Percentiles rank a stretch among this genome's conserved stretches.
These are phyloP conservation scores for Dioscorea zingiberensis DNA, from an alignment of 106 monocot genomes.

Conservation along the genomic window DNA sequence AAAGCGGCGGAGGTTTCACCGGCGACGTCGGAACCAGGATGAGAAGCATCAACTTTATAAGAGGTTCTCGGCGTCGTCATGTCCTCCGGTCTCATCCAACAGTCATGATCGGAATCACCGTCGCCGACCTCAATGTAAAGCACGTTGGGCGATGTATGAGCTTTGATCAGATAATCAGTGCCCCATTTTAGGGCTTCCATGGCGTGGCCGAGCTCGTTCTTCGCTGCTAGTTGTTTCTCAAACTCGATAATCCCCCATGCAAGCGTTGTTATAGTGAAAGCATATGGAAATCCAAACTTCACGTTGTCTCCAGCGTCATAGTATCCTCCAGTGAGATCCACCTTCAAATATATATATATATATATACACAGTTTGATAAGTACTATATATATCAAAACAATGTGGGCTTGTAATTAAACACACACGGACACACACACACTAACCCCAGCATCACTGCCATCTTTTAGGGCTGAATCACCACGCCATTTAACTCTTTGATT, in stretches of 20 bases:
- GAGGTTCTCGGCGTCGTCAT: slow-evolving; percentile 61
- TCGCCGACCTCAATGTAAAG: slow-evolving; percentile 74
- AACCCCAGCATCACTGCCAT: slow-evolving; percentile 40
- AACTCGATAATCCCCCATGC: slow-evolving; percentile 62
- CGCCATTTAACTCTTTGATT: slow-evolving; percentile 48
- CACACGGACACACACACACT: no score
- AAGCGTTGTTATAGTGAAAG: slow-evolving; percentile 61
- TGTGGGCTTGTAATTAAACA: no score
- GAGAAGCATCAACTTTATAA: slow-evolving; percentile 20
- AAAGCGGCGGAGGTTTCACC: slow-evolving; percentile 63
- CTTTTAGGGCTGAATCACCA: slow-evolving; percentile 40
- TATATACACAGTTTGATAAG: no score
- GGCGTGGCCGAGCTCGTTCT: slow-evolving; percentile 43
- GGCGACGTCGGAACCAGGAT: slow-evolving; percentile 56
- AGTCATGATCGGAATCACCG: slow-evolving; percentile 66
- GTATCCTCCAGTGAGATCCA: slow-evolving; percentile 78
- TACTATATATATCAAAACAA: no score
- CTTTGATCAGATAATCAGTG: slow-evolving; percentile 59
- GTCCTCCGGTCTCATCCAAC: slow-evolving; percentile 79
- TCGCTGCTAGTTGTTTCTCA: slow-evolving; percentile 3
- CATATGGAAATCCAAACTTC: slow-evolving; percentile 80
- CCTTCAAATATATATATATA: no score
- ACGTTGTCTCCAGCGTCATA: slow-evolving; percentile 86
- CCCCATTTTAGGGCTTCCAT: slow-evolving; percentile 59
- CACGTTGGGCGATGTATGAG: slow-evolving; percentile 25